Percentiles rank a stretch among this genome's conserved stretches.
These are phyloP conservation scores for Colletotrichum sublineola DNA, from an alignment of 2,329 filamentous ascomycete species.

Conservation along the genomic window DNA sequence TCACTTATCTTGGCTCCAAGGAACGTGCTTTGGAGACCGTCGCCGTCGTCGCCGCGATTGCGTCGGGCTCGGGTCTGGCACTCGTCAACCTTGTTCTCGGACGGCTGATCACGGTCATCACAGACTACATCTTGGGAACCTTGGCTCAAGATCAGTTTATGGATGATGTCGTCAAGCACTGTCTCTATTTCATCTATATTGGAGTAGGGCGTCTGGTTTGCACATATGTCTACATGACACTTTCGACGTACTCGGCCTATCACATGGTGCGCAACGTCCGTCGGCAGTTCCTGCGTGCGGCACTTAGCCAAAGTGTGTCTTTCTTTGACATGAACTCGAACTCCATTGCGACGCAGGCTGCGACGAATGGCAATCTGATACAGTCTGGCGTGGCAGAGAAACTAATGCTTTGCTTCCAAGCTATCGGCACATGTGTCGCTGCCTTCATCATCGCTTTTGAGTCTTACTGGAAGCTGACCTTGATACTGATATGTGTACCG, in stretches of 20 bases:
- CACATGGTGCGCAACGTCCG: not conserved
- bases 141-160: not conserved
- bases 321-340: not conserved
- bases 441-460: conserved; percentile 55
- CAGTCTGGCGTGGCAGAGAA: conserved; percentile 57
- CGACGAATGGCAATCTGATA: conserved; percentile 58
- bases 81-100: not conserved
- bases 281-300: not conserved
- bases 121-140: not conserved
- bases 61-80: too few relatives aligned
- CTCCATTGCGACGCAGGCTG: conserved; percentile 57
- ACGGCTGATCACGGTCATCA: not conserved
- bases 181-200: not conserved
- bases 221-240: not conserved
- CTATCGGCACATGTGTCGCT: conserved; percentile 53
- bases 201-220: not conserved
- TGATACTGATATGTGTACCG: conserved; percentile 47
- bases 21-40: too few relatives aligned
- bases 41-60: not conserved
- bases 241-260: not conserved
- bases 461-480: conserved; percentile 58
- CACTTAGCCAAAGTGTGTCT: not conserved
- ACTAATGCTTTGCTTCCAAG: conserved; percentile 55
- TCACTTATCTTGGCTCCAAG: not conserved
- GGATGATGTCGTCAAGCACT: not conserved